Conservation (phyloP, 2,329 filamentous ascomycete species). For the Cladobotryum protrusum region DNA sequence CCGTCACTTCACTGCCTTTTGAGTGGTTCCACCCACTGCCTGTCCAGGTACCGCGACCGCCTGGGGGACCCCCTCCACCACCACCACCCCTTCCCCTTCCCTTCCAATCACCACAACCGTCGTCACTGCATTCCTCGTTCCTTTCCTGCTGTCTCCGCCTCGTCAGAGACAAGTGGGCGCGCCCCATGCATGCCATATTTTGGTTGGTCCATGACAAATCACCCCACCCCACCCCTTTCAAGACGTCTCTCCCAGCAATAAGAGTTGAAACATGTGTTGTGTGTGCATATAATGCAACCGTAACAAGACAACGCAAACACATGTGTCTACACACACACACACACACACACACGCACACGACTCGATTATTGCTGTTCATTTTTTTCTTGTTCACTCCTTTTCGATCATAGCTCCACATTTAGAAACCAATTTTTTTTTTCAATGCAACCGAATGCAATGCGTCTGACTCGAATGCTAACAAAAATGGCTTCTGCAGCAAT, state of each 20-base stretch:
- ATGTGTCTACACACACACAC: neutral
- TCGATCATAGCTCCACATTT: neutral
- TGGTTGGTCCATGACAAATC: neutral
- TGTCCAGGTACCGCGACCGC: neutral
- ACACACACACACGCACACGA: neutral
- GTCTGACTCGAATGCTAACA: slow-evolving; percentile 1
- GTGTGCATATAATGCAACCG: too few species aligned
- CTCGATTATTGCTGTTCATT: neutral
- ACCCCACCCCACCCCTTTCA: too few species aligned
- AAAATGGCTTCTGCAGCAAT: slow-evolving; percentile 46
- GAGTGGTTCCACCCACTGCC: neutral
- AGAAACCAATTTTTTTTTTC: neutral
- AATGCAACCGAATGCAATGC: neutral
- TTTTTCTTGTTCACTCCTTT: neutral
- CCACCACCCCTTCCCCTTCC: neutral
- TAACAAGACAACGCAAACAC: neutral
- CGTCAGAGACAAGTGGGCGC: neutral
- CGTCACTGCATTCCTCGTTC: too few species aligned
- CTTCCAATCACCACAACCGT: neutral
- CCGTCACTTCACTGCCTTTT: too few species aligned
- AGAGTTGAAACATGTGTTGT: too few species aligned
- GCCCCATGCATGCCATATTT: neutral
- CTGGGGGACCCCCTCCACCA: neutral
- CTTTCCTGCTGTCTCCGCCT: neutral
- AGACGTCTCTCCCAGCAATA: too few species aligned